Evolutionary conservation across 2,329 filamentous ascomycete species (phyloP), one percentile per base, ranked within the genome.

Genomic region (Penicillium polonicum): DNA sequence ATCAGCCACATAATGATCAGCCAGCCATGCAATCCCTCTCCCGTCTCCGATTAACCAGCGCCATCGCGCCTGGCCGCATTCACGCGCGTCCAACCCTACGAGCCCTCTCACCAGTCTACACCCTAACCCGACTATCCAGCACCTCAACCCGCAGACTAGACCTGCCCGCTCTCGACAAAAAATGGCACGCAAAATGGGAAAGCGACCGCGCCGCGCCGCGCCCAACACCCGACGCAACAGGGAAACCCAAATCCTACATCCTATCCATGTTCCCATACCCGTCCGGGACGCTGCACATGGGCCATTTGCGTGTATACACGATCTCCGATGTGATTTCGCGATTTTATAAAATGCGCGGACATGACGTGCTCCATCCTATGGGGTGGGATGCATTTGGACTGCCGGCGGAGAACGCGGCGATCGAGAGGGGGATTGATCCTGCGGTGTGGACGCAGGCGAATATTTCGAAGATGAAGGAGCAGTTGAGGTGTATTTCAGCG

Each of bases 251-350:
- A 59, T 78, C 76, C 29, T 96, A 93, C 72, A 85, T 96, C 60
- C 80, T 96, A 53, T 88, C 92, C 63, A 96, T 96, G 92, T 96
- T 96, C 70, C 92, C 92, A 0, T 96, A 96, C 72, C 92, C 92
- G 1, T 96, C 92, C 0, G 92, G 92, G 31, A 87, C 86, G 31
- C 82, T 96, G 29, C 92, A 96, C 72, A 85, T 96, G 60, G 92
- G 92, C 15, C 92, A 96, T 73, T 79, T 96, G 39, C 87, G 92
- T 46, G 91, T 95, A 49, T 96, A 96, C 78, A 91, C 91, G 38
- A 94, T 96, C 63, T 91, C 91, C 60, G 92, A 96, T 77, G 89
- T 92, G 10, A 78, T 96, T 52, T 86, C 91, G 15, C 84, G 92
- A 53, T 95, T 88, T 70, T 85, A 87, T 67, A 83, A 82, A 27